Evolutionary conservation across 2,329 filamentous ascomycete species (phyloP).

Genomic region (Exophiala sp.): DNA sequence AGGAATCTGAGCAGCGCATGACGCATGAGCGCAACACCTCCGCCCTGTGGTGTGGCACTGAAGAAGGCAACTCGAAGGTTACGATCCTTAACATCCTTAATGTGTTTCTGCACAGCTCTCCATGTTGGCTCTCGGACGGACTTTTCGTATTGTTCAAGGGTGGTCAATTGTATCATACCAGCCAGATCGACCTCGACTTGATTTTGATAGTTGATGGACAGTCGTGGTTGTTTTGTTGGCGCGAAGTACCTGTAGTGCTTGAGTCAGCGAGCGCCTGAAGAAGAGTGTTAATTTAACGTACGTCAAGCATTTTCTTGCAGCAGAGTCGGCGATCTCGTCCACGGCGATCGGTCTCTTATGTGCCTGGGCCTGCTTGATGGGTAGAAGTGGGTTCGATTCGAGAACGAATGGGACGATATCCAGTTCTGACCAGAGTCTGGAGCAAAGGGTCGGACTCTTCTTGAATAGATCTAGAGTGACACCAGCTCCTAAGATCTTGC

Average conservation of each 20-base stretch:
- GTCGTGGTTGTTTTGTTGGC: conserved; percentile 65
- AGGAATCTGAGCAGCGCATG: conserved; percentile 73
- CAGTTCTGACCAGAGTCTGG: conserved; percentile 70
- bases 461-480: conserved; percentile 59
- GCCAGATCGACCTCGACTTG: conserved; percentile 67
- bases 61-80: conserved; percentile 73
- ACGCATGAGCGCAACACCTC: conserved; percentile 77
- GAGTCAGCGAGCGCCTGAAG: not conserved
- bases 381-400: conserved; percentile 32
- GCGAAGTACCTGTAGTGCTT: conserved; percentile 59
- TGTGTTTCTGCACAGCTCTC: conserved; percentile 62
- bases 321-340: conserved; percentile 77
- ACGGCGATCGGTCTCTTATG: conserved; percentile 50
- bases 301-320: conserved; percentile 75
- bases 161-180: conserved; percentile 60
- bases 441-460: conserved; percentile 63
- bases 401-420: conserved; percentile 72
- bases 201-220: conserved; percentile 64
- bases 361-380: conserved; percentile 37
- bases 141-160: conserved; percentile 55
- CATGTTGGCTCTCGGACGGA: conserved; percentile 63
- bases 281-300: conserved; percentile 39
- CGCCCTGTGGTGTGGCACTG: conserved; percentile 76
- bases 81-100: conserved; percentile 58
- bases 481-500: conserved; percentile 72